Percentiles rank a stretch among this genome's conserved stretches.
These are phyloP conservation scores for Heliocybe sulcata DNA, from an alignment of 1,284 basidiomycete genomes.

Conservation along the genomic window DNA sequence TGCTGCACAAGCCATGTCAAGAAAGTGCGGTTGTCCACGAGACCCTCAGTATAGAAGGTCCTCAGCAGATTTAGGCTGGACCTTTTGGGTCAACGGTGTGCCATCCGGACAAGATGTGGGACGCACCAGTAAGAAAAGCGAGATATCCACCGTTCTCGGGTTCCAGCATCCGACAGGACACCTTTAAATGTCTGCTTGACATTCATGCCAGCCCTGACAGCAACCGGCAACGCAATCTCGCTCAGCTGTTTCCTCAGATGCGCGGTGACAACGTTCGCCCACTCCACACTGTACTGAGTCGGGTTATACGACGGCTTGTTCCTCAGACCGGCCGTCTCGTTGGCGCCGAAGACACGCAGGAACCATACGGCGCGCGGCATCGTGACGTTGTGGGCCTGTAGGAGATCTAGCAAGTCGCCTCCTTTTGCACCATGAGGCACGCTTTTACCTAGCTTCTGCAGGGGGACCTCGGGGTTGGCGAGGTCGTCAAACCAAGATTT, in stretches of 20 bases:
- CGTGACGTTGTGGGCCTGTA: conserved; percentile 78
- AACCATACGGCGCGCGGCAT: conserved; percentile 93
- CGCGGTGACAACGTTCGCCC: conserved; percentile 81
- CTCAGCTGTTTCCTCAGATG: conserved; percentile 86
- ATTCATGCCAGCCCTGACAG: conserved; percentile 64
- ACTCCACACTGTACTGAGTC: conserved; percentile 84
- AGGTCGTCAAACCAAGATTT: conserved; percentile 89
- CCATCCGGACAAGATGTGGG: conserved; percentile 11
- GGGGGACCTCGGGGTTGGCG: conserved; percentile 82
- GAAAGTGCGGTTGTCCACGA: conserved; percentile 80
- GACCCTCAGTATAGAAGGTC: conserved; percentile 72
- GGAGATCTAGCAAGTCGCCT: conserved; percentile 83
- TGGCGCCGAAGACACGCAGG: conserved; percentile 89
- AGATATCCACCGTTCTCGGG: conserved; percentile 71
- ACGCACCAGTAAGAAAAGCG: conserved; percentile 76
- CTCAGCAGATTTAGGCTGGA: conserved; percentile 67
- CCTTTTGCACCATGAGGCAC: conserved; percentile 94
- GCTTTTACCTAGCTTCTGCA: conserved; percentile 82
- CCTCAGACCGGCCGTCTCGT: conserved; percentile 79
- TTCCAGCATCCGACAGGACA: conserved; percentile 63
- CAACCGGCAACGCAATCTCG: conserved; percentile 78
- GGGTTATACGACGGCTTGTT: conserved; percentile 72
- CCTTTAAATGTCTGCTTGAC: conserved; percentile 78
- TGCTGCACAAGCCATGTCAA: conserved; percentile 82
- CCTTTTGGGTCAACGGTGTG: conserved; percentile 1